A percentile compares a stretch with the other conserved stretches of the same genome.
These are phyloP conservation scores for Suillus fuscotomentosus DNA, from an alignment of 768 basidiomycete genomes.

Conservation along the genomic window DNA sequence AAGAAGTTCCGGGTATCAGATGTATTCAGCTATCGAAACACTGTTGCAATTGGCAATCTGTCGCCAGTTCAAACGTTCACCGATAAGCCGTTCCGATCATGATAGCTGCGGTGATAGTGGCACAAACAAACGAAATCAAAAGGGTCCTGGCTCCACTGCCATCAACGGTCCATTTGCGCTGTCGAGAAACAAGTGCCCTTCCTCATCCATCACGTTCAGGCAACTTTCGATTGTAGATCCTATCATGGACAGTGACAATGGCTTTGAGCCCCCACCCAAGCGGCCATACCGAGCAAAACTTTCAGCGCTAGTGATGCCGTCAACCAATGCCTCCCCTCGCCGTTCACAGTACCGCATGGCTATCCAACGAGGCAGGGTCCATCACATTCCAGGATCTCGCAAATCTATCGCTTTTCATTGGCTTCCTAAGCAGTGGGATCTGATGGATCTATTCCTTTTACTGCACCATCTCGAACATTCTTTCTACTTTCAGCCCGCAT, in stretches of 20 bases:
- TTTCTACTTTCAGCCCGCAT: neutral
- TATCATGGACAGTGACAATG: conserved; percentile 13
- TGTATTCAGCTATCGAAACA: conserved; percentile 15
- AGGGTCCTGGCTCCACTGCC: conserved; percentile 15
- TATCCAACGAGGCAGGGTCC: neutral
- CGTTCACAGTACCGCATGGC: too few relatives aligned
- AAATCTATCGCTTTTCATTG: conserved; percentile 2
- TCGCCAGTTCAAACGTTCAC: conserved; percentile 6
- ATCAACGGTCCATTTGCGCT: conserved; percentile 17
- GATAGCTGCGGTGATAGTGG: conserved; percentile 16
- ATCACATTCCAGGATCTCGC: neutral
- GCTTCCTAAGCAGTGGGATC: conserved; percentile 3
- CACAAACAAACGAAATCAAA: conserved; percentile 26
- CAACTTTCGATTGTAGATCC: conserved; percentile 20
- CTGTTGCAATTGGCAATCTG: conserved; percentile 18
- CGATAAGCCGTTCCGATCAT: conserved; percentile 5
- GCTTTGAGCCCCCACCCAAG: conserved; percentile 2
- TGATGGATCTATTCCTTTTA: neutral
- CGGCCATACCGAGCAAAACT: neutral
- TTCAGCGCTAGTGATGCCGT: neutral
- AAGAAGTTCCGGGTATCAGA: conserved; percentile 19
- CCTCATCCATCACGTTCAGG: neutral
- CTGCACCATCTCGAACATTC: neutral
- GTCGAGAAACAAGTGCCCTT: conserved; percentile 8
- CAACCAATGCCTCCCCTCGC: neutral